Percentiles rank a stretch among this genome's conserved stretches.
Evolutionary conservation across 257 asterid species (phyloP).

Genomic region (Capsicum pubescens): DNA sequence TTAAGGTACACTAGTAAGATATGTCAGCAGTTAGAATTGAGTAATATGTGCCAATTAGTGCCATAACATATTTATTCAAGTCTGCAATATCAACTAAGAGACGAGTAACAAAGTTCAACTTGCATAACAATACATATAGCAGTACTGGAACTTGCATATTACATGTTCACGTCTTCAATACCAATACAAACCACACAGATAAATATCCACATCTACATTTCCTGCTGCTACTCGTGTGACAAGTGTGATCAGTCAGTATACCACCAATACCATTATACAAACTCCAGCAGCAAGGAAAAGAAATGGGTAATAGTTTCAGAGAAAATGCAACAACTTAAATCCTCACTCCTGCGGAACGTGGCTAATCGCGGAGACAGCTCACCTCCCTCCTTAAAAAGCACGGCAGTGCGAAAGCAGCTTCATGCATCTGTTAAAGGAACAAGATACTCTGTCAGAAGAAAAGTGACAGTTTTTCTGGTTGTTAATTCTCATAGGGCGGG

Average conservation of each 20-base stretch:
- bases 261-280: not conserved
- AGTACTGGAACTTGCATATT: not conserved
- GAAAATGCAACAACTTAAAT: not conserved
- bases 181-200: not conserved
- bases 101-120: not conserved
- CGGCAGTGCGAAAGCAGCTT: constrained; percentile 91
- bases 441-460: not conserved
- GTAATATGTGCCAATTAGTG: not conserved
- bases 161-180: not conserved
- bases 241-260: not conserved
- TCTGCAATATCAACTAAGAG: not conserved
- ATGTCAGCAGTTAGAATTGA: not conserved
- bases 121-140: not conserved
- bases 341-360: not conserved
- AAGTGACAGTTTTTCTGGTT: not conserved
- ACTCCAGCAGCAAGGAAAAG: constrained; percentile 24
- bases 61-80: not conserved
- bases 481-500: not conserved
- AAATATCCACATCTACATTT: constrained; percentile 17
- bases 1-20: not conserved
- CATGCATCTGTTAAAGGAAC: constrained; percentile 66
- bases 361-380: constrained; percentile 54
- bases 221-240: constrained; percentile 2
- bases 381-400: constrained; percentile 87
- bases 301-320: constrained; percentile 23